Evolutionary conservation across 2,329 filamentous ascomycete genomes (phyloP), one percentile per base, ranked within the genome.

Genomic region (Fusarium musae): DNA sequence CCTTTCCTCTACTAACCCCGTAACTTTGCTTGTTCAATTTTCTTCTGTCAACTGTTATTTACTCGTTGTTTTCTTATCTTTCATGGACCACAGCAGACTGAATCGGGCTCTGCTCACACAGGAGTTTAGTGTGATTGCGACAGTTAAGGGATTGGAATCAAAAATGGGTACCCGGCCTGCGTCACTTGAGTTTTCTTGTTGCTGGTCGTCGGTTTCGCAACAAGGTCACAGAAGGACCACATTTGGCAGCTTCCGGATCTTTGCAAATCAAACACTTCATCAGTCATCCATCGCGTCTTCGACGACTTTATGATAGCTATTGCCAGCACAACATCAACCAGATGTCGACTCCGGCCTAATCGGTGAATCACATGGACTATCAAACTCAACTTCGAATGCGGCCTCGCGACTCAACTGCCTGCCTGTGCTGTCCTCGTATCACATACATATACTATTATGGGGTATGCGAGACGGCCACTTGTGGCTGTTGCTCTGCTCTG

Each of bases 261-360:
- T 74, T 80, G 77, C 81, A 83, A 83, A 80, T 82, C 78, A 82
- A 81, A 80, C 78, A 79, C 78, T 81, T 80, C 80, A 79, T 82
- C 82, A 80, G 76, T 79, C 78, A 79, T 79, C 78, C 78, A 78
- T 80, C 78, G 75, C 78, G 75, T 80, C 79, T 78, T 79, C 82
- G 79, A 79, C 80, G 73, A 77, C 78, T 80, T 77, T 76, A 79
- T 82, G 78, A 79, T 82, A 82, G 77, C 78, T 78, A 65, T 79
- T 82, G 75, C 76, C 78, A 81, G 76, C 79, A 77, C 79, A 78
- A 68, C 79, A 73, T 75, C 63, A 80, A 79, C 73, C 79, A 81
- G 73, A 77, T 78, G 77, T 77, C 80, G 77, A 78, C 77, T 75
- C 78, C 78, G 75, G 75, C 77, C 74, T 73, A 78, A 76, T 76